Conservation (phyloP, 2,329 filamentous ascomycete species). For the Corynespora cassiicola region DNA sequence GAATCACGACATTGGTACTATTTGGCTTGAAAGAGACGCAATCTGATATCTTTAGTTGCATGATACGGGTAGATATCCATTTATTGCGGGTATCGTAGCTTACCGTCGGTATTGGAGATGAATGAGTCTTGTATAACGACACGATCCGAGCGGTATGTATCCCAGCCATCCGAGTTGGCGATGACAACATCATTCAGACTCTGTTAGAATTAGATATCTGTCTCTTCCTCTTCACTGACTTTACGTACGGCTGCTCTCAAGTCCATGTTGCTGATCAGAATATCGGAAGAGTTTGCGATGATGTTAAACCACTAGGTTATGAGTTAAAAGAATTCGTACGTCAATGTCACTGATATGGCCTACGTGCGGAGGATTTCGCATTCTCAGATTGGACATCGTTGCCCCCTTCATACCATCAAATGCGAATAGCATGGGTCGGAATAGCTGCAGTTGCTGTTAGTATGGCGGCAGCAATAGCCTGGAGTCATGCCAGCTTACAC, state of each 20-base stretch:
- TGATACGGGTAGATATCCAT: no score
- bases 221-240: no score
- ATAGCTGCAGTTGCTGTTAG: no score
- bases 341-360: not conserved
- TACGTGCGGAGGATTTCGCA: slow-evolving; percentile 5
- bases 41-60: no score
- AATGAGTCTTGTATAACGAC: slow-evolving; percentile 69
- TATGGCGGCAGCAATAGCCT: slow-evolving; percentile 56
- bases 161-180: slow-evolving; percentile 54
- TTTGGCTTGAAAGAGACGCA: slow-evolving; percentile 74
- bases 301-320: slow-evolving; percentile 49
- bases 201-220: no score
- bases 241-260: slow-evolving; percentile 54
- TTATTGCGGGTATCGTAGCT: no score
- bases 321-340: not conserved
- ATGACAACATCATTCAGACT: no score
- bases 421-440: slow-evolving; percentile 55
- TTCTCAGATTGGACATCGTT: slow-evolving; percentile 4
- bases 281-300: slow-evolving; percentile 54
- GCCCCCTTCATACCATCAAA: slow-evolving; percentile 9
- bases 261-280: slow-evolving; percentile 67
- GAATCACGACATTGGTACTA: slow-evolving; percentile 68
- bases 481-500: slow-evolving; percentile 64
- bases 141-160: slow-evolving; percentile 63
- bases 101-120: slow-evolving; percentile 57